Evolutionary conservation across 2,329 filamentous ascomycete species (phyloP).

Genomic region (Ophiostoma sp.): DNA sequence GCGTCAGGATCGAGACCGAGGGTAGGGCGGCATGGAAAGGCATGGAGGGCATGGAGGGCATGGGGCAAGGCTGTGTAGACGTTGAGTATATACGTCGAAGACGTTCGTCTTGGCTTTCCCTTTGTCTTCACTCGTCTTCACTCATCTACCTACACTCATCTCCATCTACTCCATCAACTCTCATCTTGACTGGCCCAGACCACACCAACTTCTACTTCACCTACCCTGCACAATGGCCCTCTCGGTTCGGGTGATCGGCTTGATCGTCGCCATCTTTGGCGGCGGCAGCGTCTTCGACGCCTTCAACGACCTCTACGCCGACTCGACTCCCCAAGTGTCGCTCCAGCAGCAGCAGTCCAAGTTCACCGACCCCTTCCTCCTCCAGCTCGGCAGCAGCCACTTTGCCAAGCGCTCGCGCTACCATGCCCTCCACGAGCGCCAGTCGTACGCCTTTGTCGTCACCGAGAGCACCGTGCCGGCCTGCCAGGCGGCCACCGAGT

Average conservation of each 20-base stretch:
- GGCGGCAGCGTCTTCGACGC: not conserved
- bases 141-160: not conserved
- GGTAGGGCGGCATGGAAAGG: too few relatives aligned
- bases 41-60: not conserved
- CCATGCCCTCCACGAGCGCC: not conserved
- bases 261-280: not conserved
- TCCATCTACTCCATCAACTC: not conserved
- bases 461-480: constrained; percentile 10
- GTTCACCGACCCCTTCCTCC: not conserved
- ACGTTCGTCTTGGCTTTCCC: not conserved
- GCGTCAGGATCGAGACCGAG: not conserved
- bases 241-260: not conserved
- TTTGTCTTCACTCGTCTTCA: not conserved
- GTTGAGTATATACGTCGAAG: not conserved
- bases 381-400: constrained; percentile 10
- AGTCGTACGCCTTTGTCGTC: constrained; percentile 11
- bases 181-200: not conserved
- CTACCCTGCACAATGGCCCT: not conserved
- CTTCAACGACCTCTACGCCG: not conserved
- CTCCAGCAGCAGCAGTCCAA: not conserved
- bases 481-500: constrained; percentile 5
- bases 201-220: not conserved
- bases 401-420: constrained; percentile 3
- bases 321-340: not conserved
- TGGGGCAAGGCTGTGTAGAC: not conserved